phyloP scores from a whole-genome alignment of 2,329 filamentous ascomycete genomes.

The Neonectria faginata region DNA sequence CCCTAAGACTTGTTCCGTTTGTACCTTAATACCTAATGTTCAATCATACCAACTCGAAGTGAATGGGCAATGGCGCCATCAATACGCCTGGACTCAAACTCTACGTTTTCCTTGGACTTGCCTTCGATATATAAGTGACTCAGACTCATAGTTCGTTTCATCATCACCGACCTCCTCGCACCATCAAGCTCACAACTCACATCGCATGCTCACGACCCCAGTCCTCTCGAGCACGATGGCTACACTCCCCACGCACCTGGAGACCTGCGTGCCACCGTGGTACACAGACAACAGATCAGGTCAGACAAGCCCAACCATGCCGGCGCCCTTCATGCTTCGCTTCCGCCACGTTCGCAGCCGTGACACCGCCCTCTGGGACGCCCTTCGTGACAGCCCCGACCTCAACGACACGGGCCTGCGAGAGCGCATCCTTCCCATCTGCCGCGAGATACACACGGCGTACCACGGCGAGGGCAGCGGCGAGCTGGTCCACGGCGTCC shows the following conservation, averaged over 20 bases:
- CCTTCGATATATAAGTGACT: background rate
- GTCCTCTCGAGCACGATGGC: slow-evolving; percentile 18
- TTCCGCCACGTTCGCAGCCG: slow-evolving; percentile 30
- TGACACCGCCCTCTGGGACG: slow-evolving; percentile 29
- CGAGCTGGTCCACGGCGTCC: slow-evolving; percentile 33
- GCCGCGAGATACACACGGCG: slow-evolving; percentile 27
- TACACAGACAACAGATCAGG: background rate
- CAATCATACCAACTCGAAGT: background rate
- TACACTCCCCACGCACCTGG: slow-evolving; percentile 27
- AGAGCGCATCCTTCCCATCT: slow-evolving; percentile 25
- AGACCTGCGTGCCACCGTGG: slow-evolving; percentile 33
- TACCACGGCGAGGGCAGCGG: slow-evolving; percentile 25
- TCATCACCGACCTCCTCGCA: background rate
- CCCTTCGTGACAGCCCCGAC: slow-evolving; percentile 5
- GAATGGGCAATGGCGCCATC: background rate
- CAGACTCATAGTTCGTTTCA: background rate
- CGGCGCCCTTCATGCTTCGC: slow-evolving; percentile 18
- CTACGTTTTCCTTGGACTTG: background rate
- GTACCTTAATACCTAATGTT: no score
- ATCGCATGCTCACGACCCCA: background rate
- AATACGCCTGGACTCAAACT: background rate
- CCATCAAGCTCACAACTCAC: background rate
- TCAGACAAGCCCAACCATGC: background rate
- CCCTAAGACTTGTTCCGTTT: background rate
- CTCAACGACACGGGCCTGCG: slow-evolving; percentile 29